Percentiles rank a stretch among this genome's conserved stretches.
Conservation (phyloP, 305 asterid genomes). For the Withania somnifera region DNA sequence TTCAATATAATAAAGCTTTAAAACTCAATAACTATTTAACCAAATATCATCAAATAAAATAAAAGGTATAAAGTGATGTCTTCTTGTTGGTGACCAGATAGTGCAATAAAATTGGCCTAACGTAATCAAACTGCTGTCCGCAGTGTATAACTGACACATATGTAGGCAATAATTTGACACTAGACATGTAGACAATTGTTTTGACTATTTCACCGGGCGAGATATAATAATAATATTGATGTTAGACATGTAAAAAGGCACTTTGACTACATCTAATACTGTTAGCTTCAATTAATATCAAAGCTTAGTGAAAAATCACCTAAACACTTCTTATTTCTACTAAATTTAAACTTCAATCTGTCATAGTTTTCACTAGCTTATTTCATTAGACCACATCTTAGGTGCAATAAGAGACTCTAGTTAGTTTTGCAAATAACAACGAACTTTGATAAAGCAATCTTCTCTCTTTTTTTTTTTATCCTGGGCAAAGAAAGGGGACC, state of each 20-base stretch:
- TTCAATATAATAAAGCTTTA: background rate
- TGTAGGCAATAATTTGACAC: background rate
- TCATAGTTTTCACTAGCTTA: too few relatives aligned
- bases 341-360: too few relatives aligned
- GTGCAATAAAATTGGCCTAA: background rate
- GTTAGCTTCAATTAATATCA: background rate
- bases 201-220: background rate
- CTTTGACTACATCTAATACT: background rate
- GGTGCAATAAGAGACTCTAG: background rate
- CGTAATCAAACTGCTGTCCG: background rate
- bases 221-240: background rate
- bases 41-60: background rate
- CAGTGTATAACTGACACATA: background rate
- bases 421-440: background rate
- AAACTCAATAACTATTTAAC: background rate
- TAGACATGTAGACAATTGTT: background rate
- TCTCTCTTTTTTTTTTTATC: background rate
- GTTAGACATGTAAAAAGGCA: background rate
- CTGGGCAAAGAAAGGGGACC: background rate
- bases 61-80: background rate
- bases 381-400: too few relatives aligned
- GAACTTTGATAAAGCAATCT: background rate
- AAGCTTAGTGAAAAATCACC: background rate
- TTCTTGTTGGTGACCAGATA: background rate
- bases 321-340: too few relatives aligned